Evolutionary conservation across 2,329 filamentous ascomycete genomes (phyloP).

Genomic region (Hymenoscyphus scutula): DNA sequence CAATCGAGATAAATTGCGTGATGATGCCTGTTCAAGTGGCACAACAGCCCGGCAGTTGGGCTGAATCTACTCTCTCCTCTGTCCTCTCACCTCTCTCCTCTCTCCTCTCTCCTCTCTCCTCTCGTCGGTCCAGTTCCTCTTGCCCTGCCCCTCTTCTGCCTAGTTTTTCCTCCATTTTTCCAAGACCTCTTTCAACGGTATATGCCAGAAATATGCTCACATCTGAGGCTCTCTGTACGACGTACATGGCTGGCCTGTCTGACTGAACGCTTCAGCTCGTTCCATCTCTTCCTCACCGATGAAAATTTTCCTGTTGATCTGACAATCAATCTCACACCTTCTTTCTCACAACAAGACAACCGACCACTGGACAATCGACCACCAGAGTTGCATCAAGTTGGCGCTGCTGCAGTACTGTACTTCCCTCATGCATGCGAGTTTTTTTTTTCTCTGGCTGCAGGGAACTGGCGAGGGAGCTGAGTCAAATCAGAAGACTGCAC

Average conservation of each 20-base stretch:
- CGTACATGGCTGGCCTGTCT: not conserved
- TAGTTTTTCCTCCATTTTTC: not conserved
- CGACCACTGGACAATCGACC: not conserved
- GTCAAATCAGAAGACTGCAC: slow-evolving; percentile 9
- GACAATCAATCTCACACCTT: not conserved
- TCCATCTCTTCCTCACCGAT: not conserved
- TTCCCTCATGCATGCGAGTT: slow-evolving; percentile 19
- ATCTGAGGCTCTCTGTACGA: not conserved
- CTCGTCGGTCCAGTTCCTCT: slow-evolving; percentile 1
- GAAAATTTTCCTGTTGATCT: slow-evolving; percentile 1
- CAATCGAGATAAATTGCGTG: slow-evolving; percentile 6
- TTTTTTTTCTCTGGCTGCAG: slow-evolving; percentile 18
- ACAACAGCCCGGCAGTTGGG: slow-evolving; percentile 6
- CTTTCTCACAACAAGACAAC: slow-evolving; percentile 1
- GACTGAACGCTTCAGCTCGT: too few species aligned
- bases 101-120: too few species aligned
- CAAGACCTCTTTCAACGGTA: not conserved
- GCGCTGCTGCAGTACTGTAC: slow-evolving; percentile 10
- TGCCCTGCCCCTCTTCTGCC: not conserved
- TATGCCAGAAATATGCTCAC: not conserved
- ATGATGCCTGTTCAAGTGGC: slow-evolving; percentile 3
- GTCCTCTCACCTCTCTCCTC: too few species aligned
- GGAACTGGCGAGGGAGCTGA: slow-evolving; percentile 11
- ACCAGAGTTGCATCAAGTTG: slow-evolving; percentile 7
- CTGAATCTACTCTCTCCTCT: not conserved